Evolutionary conservation across 441 rosid genomes (phyloP).

Genomic region (Flueggea neowawraea): DNA sequence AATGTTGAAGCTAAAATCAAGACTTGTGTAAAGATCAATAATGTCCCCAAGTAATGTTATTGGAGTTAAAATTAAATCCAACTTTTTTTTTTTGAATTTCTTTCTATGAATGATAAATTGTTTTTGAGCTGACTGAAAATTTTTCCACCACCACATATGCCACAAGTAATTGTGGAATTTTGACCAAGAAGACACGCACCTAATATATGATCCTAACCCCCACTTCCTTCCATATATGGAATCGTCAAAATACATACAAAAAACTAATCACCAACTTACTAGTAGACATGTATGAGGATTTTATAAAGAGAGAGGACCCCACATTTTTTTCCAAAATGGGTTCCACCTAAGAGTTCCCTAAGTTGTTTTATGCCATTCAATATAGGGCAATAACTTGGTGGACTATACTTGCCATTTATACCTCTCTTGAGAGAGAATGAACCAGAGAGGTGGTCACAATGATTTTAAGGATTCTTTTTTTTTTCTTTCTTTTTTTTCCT

Average conservation of each 20-base stretch:
- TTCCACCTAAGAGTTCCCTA: slow-evolving; percentile 29
- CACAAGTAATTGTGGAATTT: slow-evolving; percentile 24
- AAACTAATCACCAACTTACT: slow-evolving; percentile 31
- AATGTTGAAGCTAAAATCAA: too few species aligned
- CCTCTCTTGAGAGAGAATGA: slow-evolving; percentile 6
- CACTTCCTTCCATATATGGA: slow-evolving; percentile 32
- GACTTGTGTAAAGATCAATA: too few species aligned
- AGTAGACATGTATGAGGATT: not conserved
- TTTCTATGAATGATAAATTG: too few species aligned
- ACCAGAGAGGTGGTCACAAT: not conserved
- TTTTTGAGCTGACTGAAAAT: slow-evolving; percentile 33
- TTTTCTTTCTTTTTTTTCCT: too few species aligned
- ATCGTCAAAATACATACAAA: slow-evolving; percentile 17
- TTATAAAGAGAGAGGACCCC: slow-evolving; percentile 7
- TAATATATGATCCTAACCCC: slow-evolving; percentile 13
- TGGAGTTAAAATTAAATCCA: too few species aligned
- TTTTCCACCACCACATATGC: slow-evolving; percentile 37
- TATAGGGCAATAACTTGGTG: slow-evolving; percentile 6
- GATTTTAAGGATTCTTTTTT: not conserved
- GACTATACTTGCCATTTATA: slow-evolving; percentile 6
- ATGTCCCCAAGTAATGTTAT: too few species aligned
- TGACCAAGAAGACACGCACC: slow-evolving; percentile 32
- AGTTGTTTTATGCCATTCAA: slow-evolving; percentile 22
- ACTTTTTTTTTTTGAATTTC: too few species aligned
- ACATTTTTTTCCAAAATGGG: slow-evolving; percentile 16